Conservation (phyloP, 1,284 basidiomycete species). For the Crepidotus sp. region DNA sequence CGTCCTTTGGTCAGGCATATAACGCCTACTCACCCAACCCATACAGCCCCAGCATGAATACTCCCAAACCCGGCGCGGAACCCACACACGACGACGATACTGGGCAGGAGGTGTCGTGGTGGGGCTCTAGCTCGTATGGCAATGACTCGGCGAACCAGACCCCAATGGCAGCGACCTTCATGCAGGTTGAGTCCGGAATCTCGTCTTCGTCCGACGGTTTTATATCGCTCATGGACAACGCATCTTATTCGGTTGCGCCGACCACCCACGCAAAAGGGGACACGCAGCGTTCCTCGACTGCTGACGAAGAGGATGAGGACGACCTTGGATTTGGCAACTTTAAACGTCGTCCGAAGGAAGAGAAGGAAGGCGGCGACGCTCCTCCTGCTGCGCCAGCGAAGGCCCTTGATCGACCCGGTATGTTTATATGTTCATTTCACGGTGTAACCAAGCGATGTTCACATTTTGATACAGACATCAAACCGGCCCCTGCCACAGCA, state of each 20-base stretch:
- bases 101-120: constrained; percentile 44
- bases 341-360: constrained; percentile 33
- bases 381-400: constrained; percentile 18
- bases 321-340: constrained; percentile 89
- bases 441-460: constrained; percentile 17
- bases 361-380: constrained; percentile 21
- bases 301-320: constrained; percentile 58
- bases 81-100: constrained; percentile 26
- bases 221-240: constrained; percentile 78
- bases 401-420: constrained; percentile 31
- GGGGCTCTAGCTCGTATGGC: constrained; percentile 46
- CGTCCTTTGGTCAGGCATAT: constrained; percentile 31
- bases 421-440: constrained; percentile 22
- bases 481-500: constrained; percentile 26
- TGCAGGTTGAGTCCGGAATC: constrained; percentile 35
- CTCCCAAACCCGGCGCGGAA: constrained; percentile 28
- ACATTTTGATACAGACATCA: constrained; percentile 22
- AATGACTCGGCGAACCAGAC: constrained; percentile 42
- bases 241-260: constrained; percentile 37
- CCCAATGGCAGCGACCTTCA: constrained; percentile 60
- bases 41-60: constrained; percentile 27
- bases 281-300: constrained; percentile 20
- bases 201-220: constrained; percentile 53
- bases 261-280: constrained; percentile 22
- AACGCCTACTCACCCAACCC: constrained; percentile 24